phyloP scores from a whole-genome alignment of 2,329 filamentous ascomycete genomes.

The Periglandula ipomoeae region DNA sequence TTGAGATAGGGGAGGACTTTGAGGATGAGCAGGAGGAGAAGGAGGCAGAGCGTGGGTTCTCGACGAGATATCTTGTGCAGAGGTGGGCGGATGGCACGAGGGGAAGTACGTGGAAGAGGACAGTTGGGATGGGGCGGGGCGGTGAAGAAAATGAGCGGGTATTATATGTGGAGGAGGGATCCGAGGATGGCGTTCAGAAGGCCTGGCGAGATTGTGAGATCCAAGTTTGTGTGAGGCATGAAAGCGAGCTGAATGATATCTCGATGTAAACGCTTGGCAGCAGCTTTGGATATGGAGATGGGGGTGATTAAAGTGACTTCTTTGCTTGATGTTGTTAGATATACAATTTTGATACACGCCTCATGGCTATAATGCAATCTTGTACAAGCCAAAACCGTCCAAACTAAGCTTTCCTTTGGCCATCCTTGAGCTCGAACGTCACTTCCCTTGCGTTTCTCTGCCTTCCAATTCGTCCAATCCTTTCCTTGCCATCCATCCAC shows the following conservation, averaged over 20 bases:
- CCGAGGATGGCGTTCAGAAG: slow-evolving; percentile 17
- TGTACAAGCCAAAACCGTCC: neutral
- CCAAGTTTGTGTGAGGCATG: slow-evolving; percentile 3
- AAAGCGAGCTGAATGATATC: too few species aligned
- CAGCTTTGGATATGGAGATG: too few species aligned
- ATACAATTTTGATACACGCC: too few species aligned
- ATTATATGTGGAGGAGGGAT: slow-evolving; percentile 21
- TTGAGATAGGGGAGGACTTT: too few species aligned
- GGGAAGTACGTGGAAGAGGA: too few species aligned
- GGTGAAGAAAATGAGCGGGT: slow-evolving; percentile 30
- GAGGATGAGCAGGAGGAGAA: too few species aligned
- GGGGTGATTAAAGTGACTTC: too few species aligned
- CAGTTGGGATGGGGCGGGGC: slow-evolving; percentile 40
- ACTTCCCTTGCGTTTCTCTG: slow-evolving; percentile 11
- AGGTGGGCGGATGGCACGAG: too few species aligned
- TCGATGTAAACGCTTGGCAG: too few species aligned
- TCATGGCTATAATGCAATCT: neutral
- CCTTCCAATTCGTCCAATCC: slow-evolving; percentile 38
- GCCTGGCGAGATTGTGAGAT: slow-evolving; percentile 16
- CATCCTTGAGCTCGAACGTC: slow-evolving; percentile 3
- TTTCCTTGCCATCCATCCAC: slow-evolving; percentile 73
- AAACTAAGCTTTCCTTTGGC: neutral
- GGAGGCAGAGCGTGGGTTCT: too few species aligned
- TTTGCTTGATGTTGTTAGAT: too few species aligned
- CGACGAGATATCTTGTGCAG: too few species aligned